Conservation (phyloP, 306 rosid species). For the Senna siamea region DNA sequence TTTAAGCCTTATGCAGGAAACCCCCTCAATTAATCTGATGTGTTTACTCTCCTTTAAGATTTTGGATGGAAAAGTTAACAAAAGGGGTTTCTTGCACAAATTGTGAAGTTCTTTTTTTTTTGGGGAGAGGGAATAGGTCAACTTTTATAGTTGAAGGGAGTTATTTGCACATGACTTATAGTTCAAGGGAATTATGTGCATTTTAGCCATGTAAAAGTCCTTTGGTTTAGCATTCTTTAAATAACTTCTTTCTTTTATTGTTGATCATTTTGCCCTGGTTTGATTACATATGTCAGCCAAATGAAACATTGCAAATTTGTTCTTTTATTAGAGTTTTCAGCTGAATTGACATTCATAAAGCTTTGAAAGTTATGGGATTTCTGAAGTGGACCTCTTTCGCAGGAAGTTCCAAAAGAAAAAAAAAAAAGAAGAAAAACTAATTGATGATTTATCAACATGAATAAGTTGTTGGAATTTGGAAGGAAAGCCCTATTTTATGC, state of each 20-base stretch:
- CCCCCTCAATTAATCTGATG: too few relatives aligned
- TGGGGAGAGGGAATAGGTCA: too few relatives aligned
- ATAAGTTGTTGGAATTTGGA: constrained; percentile 56
- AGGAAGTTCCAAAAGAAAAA: constrained; percentile 29
- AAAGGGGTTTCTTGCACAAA: too few relatives aligned
- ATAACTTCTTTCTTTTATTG: background rate
- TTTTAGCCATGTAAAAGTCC: background rate
- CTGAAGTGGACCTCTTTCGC: constrained; percentile 34
- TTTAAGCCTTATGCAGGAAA: too few relatives aligned
- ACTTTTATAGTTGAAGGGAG: too few relatives aligned
- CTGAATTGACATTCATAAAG: constrained; percentile 23
- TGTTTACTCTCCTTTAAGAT: too few relatives aligned
- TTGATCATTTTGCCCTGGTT: constrained; percentile 11
- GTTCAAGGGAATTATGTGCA: too few relatives aligned
- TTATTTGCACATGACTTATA: too few relatives aligned
- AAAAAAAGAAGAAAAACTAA: background rate
- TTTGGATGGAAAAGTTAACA: too few relatives aligned
- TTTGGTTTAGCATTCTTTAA: background rate
- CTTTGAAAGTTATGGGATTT: constrained; percentile 22
- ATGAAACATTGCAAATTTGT: constrained; percentile 13
- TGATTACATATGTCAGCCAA: constrained; percentile 26
- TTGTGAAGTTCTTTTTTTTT: too few relatives aligned
- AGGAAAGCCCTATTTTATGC: constrained; percentile 72
- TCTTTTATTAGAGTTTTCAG: background rate
- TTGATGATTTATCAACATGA: constrained; percentile 44